Conservation (phyloP, 345 rosid species). For the Trapa incisa region DNA sequence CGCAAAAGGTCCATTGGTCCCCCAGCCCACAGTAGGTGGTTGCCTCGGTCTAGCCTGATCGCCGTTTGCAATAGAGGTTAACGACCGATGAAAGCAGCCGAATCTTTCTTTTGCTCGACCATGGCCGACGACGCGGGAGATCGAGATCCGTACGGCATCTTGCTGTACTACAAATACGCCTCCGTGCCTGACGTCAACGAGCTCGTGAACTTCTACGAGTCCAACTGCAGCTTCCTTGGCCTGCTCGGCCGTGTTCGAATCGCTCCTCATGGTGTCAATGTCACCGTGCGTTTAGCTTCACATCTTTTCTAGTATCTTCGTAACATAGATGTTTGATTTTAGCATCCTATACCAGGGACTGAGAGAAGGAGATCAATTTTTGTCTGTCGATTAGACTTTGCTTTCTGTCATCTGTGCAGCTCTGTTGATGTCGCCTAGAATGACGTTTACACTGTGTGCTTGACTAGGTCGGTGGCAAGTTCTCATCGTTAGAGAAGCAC, state of each 20-base stretch:
- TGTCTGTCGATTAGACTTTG: background rate
- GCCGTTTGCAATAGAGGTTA: no score
- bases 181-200: constrained; percentile 43
- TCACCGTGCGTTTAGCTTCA: constrained; percentile 41
- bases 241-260: constrained; percentile 84
- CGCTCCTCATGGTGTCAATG: constrained; percentile 75
- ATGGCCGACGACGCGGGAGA: constrained; percentile 5
- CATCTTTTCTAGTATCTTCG: background rate
- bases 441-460: background rate
- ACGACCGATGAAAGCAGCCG: no score
- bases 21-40: no score
- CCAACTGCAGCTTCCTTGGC: constrained; percentile 56
- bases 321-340: background rate
- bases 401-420: background rate
- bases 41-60: no score
- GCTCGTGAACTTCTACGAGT: constrained; percentile 59
- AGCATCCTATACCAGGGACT: background rate
- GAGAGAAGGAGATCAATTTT: background rate
- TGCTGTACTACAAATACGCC: constrained; percentile 70
- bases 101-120: background rate
- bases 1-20: no score
- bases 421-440: background rate
- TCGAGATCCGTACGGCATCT: constrained; percentile 41
- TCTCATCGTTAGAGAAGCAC: constrained; percentile 51
- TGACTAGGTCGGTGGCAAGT: constrained; percentile 64